Base-by-base conservation (phyloP, 345 rosid genomes). In the Theobroma cacao region DNA sequence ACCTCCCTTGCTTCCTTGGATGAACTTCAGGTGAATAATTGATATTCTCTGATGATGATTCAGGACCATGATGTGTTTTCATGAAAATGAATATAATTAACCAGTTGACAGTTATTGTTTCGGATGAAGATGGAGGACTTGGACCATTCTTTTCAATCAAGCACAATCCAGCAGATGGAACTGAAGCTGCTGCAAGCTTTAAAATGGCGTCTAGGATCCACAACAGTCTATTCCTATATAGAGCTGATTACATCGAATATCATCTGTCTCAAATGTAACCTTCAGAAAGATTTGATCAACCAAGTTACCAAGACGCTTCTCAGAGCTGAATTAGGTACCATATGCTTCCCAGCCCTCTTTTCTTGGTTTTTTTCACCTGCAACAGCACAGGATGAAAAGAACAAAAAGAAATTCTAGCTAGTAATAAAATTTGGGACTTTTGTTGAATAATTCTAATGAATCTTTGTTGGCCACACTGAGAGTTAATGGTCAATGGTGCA, bases 81-180 rank as follows among this genome's bases (percentile, higher is more conserved):
- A 11, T 13, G 52, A 56, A 2, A 53, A 13, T 52, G 22, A 43
- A 40, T 22, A 8, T 30, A 36, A 41, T 13, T 50, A 52, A 43
- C 67, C 47, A 3, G 33, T 22, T 60, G 61, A 4, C 31, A 7
- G 31, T 26, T 31, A 28, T 36, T 52, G 48, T 20, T 5, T 34
- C 8, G 4, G 43, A 24, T 4, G 77, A 81, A 87, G 88, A 85
- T 83, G 91, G 92, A 91, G 72, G 97, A 85, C 3, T 75, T 88
- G 22, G 84, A 88, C 24, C 92, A 89, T 75, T 81, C 84, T n/a
- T 93, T 93, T 76, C 79, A 83, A 48, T 55, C 87, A 1, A 86
- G 82, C 48, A 86, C 91, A 7, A 80, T 93, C 80, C 83, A 84
- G 76, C 72, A 82, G 75, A 90, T 93, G 97, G 98, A 93, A 52